Conservation (phyloP, 805 yeast genomes). For the Jamesozyma piceae region DNA sequence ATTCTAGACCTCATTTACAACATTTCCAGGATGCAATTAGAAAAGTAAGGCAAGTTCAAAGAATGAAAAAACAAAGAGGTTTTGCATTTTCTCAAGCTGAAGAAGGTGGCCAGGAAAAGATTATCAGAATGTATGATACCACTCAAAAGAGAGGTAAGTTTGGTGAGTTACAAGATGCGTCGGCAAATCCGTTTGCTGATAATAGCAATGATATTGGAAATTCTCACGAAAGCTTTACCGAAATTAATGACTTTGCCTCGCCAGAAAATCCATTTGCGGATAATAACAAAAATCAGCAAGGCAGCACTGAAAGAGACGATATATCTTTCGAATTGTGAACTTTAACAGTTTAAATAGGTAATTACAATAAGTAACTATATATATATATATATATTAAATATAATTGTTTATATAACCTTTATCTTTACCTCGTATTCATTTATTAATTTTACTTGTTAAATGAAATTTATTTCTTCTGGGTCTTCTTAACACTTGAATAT, state of each 20-base stretch:
- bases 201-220: neutral
- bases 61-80: conserved; percentile 97
- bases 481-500: conserved; percentile 24
- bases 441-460: neutral
- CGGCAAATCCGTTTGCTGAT: conserved; percentile 26
- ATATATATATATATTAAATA: conserved; percentile 1
- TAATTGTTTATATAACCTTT: neutral
- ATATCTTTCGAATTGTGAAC: conserved; percentile 4
- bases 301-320: neutral
- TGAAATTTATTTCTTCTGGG: conserved; percentile 20
- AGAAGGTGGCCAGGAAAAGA: conserved; percentile 78
- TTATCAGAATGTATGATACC: conserved; percentile 90
- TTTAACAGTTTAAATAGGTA: neutral
- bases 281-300: neutral
- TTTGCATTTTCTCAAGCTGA: conserved; percentile 96
- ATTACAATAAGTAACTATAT: neutral
- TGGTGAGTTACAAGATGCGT: conserved; percentile 47
- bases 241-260: neutral
- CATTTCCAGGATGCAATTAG: conserved; percentile 95
- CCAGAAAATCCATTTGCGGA: conserved; percentile 14
- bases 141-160: conserved; percentile 72
- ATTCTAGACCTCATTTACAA: conserved; percentile 90
- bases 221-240: neutral
- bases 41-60: conserved; percentile 93
- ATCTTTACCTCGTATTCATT: neutral